A percentile compares a stretch with the other conserved stretches of the same genome.
Conservation (phyloP, 116 monocot species). For the Cymodocea nodosa region DNA sequence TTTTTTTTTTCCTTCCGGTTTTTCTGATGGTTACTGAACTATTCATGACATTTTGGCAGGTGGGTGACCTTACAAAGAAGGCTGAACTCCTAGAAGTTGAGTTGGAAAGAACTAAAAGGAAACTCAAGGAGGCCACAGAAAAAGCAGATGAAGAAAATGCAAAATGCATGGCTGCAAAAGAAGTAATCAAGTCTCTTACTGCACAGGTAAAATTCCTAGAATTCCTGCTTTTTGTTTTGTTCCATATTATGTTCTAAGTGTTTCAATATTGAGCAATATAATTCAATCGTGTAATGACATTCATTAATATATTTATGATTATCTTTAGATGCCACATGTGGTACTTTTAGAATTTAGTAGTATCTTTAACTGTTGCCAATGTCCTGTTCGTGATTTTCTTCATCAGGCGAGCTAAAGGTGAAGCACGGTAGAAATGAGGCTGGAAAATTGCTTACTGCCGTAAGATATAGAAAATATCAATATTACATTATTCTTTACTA, state of each 20-base stretch:
- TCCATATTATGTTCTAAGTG: background rate
- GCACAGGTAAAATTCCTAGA: constrained; percentile 40
- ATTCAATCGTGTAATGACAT: no score
- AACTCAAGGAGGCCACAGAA: constrained; percentile 58
- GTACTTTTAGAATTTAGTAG: no score
- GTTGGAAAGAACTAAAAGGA: constrained; percentile 47
- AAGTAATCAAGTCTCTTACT: constrained; percentile 93
- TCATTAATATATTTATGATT: no score
- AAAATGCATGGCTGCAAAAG: constrained; percentile 81
- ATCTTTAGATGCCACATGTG: no score
- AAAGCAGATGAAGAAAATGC: constrained; percentile 66
- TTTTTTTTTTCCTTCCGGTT: no score
- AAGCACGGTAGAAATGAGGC: no score
- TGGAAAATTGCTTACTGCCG: no score
- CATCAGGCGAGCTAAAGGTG: no score
- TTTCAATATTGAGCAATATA: background rate
- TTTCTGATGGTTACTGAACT: background rate
- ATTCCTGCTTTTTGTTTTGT: background rate
- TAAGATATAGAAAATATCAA: no score
- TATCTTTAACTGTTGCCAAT: no score
- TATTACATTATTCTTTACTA: no score
- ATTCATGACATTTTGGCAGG: constrained; percentile 24
- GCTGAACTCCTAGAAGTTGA: constrained; percentile 59
- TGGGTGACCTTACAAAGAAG: constrained; percentile 57
- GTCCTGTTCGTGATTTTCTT: no score